Evolutionary conservation across 352 stramenopile species (phyloP), one percentile per base, ranked within the genome.

Genomic region (Globisporangium apiculatum): DNA sequence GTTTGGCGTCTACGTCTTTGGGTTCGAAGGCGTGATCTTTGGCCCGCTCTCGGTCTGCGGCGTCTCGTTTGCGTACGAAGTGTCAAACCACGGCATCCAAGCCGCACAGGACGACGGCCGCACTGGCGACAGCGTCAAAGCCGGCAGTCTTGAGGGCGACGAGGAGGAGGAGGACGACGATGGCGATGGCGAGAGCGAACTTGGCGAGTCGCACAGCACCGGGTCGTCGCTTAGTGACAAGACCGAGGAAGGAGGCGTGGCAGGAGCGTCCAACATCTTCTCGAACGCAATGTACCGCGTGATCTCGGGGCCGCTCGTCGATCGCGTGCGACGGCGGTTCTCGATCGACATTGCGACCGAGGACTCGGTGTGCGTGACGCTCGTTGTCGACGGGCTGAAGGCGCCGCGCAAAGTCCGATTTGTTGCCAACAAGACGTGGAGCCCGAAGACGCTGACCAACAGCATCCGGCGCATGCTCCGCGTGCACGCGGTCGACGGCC

Each of bases 1-100:
- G 4, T 92, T 95, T 48, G 85, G 85, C 1, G 81, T 92, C 7
- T 95, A 93, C 47, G 85, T 93, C 5, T 95, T 95, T 60, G 85
- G 85, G 14, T 84, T 93, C 63, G 85, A 95, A 76, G 84, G 84
- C 52, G 84, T 94, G 31, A 91, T 94, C 58, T 94, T 94, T 51
- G 84, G 84, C 5, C 84, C 84, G 4, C 67, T 94, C 7, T 86
- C 83, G 6, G 84, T 94, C 0, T 94, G 84, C 54, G 84, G 81
- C 15, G 84, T 94, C 11, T 87, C 83, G 3, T 91, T 90, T 51
- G 80, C 84, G 9, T 94, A 94, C 55, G 82, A 94, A 48, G 83
- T 89, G 31, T 94, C 84, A 5, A 94, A 94, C 55, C 84, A 94
- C 48, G 84, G 84, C 10, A 91, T 94, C 38, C 81, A 94, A 67